phyloP scores from a whole-genome alignment of 2,329 filamentous ascomycete genomes.

The Colletotrichum spaethianum region DNA sequence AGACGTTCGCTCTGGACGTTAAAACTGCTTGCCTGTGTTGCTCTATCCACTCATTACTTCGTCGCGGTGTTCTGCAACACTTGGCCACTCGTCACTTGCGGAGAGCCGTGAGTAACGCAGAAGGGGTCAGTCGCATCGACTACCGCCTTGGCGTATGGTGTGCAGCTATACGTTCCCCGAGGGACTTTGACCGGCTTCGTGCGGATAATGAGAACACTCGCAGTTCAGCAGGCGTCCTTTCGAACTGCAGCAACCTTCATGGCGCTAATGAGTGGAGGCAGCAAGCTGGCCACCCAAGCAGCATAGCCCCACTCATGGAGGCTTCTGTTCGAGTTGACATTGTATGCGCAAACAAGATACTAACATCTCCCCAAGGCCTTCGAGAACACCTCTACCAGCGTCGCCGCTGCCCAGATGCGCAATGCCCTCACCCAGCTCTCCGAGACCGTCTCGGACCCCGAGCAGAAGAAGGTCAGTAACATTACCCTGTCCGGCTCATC shows the following conservation, averaged over 20 bases:
- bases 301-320: background rate
- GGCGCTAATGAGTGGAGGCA: background rate
- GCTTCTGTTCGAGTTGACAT: background rate
- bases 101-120: background rate
- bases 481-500: background rate
- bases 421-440: constrained; percentile 94
- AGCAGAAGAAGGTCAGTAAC: constrained; percentile 82
- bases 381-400: constrained; percentile 98
- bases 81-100: background rate
- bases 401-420: constrained; percentile 98
- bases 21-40: background rate
- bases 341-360: constrained; percentile 37
- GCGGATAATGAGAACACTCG: background rate
- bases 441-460: constrained; percentile 88
- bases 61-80: background rate
- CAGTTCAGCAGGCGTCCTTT: background rate
- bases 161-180: background rate
- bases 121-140: background rate
- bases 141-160: background rate
- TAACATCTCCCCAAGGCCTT: constrained; percentile 80
- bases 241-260: background rate
- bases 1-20: background rate
- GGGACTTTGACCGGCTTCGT: background rate
- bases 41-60: background rate
- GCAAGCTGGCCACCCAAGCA: background rate